Evolutionary conservation across 2,329 filamentous ascomycete genomes (phyloP).

Genomic region (Ilyonectria destructans): DNA sequence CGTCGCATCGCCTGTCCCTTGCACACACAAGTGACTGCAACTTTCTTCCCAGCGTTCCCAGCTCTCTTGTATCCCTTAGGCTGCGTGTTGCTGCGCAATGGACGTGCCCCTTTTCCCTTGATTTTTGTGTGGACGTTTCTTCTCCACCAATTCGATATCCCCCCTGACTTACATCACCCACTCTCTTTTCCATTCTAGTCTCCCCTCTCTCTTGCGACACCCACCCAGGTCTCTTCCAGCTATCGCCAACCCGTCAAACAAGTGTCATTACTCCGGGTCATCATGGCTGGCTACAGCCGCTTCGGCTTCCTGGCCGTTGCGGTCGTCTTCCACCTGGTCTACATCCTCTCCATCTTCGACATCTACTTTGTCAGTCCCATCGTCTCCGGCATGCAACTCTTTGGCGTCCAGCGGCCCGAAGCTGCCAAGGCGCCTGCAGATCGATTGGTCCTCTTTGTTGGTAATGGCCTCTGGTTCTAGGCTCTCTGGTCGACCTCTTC

Average conservation of each 20-base stretch:
- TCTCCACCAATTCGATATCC: constrained; percentile 14
- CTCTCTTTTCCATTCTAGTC: constrained; percentile 19
- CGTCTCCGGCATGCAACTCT: constrained; percentile 93
- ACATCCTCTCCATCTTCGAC: constrained; percentile 97
- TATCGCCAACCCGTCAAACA: background rate
- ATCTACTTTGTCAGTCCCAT: constrained; percentile 99
- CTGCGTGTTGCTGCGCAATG: constrained; percentile 30
- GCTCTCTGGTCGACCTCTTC: background rate
- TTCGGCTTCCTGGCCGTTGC: constrained; percentile 90
- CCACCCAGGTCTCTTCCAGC: constrained; percentile 16
- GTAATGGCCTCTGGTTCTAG: constrained; percentile 62
- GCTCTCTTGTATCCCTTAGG: background rate
- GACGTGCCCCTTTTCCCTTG: constrained; percentile 22
- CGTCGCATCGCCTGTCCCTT: background rate
- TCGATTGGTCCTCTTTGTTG: constrained; percentile 93
- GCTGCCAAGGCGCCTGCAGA: constrained; percentile 83
- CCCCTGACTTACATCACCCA: constrained; percentile 43
- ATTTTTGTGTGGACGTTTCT: constrained; percentile 24
- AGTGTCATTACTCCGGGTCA: constrained; percentile 28
- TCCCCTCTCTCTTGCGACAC: constrained; percentile 15
- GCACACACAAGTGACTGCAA: constrained; percentile 14
- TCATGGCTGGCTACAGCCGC: constrained; percentile 74
- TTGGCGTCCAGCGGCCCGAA: constrained; percentile 75
- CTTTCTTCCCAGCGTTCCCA: constrained; percentile 10
- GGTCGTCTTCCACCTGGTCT: constrained; percentile 92